Base-by-base conservation (phyloP, 2,329 filamentous ascomycete genomes). In the Trichoderma afroharzianum region DNA sequence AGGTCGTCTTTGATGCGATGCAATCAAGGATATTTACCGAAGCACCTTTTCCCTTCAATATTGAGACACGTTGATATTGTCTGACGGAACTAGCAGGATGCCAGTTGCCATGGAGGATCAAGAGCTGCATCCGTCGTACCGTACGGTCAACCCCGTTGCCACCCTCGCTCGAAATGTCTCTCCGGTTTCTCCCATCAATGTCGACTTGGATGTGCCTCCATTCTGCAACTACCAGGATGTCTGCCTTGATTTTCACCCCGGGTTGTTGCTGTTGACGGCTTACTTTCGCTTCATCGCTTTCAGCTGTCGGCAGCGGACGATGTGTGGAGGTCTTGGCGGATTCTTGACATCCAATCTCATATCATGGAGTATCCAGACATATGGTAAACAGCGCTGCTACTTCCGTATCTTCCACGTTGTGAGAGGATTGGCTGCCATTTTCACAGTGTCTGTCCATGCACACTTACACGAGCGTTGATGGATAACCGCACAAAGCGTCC, bases 1-100 rank as follows among this genome's bases (percentile, higher is more conserved):
- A 68, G 66, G 57, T 68, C 66, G 66, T 53, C 66, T 68, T 61
- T 62, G n/a, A 62, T 15, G 28, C n/a, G 21, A 33, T 61, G 57
- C 21, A 58, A 39, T 26, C 66, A 68, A 21, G 57, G 53, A 36
- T 32, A 7, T 11, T 50, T 61, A 21, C 28, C 28, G n/a, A 47
- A 61, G 36, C 55, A 47, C 55, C 18, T 59, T 14, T 57, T 32
- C 30, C 30, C 4, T 61, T 18, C 55, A 32, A 33, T 39, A 33
- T 61, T 36, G 39, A n/a, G 55, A 33, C 53, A 59, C 7, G 33
- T 32, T 39, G 26, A 58, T 53, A 24, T 1, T 24, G 47, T 59
- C 36, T 59, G 53, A 68, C 64, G 32, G 26, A 32, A 39, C 33
- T 39, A 33, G 33, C 36, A 8, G 24, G 55, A 68, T 68, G 55